Evolutionary conservation across 352 stramenopile genomes (phyloP), one percentile per base, ranked within the genome.

Genomic region (Ochromonadaceae sp.): DNA sequence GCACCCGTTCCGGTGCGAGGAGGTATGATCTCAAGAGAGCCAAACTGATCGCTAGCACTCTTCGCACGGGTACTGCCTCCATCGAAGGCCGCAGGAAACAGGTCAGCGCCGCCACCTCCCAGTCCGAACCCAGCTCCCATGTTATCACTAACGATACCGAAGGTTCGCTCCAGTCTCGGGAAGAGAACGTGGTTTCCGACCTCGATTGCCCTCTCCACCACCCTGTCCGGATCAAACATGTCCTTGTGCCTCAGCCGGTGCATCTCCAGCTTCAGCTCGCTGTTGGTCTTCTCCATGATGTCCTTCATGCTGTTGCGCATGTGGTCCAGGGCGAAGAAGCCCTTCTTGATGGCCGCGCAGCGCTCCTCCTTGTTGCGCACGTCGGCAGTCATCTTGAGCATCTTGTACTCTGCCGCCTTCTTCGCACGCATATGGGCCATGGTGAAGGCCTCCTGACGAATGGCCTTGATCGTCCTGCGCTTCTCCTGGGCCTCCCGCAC

Each of bases 281-380:
- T 5, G 20, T 52, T 63, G 9, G 55, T 63, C 31, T 63, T 63
- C 7, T 31, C 14, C 55, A 63, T 63, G 30, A 63, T 49, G 14
- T 63, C 55, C 20, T 47, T 49, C 55, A 63, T 63, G 26, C 22
- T n/a, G 31, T 49, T 50, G 36, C 35, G 7, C 55, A 63, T 63
- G 17, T 49, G 9, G 28, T 25, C 5, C 28, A 63, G 31, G 1
- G 41, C 40, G 2, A 52, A 28, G 20, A 50, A 47, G 20, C 55
- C 55, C 41, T 50, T 3, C 39, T 41, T 5, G 30, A 63, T 63
- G 2, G 55, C 55, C 12, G 25, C 28, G 4, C 2, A 31, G 20
- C 55, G 55, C 22, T 63, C 55, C 40, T 63, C 38, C 22, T 63
- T 63, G 31, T 63, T 4, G 39, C 31, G 34, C 5, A 63, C 40